Evolutionary conservation across 805 yeast species (phyloP), one percentile per base, ranked within the genome.

Genomic region (Candida ulmi): DNA sequence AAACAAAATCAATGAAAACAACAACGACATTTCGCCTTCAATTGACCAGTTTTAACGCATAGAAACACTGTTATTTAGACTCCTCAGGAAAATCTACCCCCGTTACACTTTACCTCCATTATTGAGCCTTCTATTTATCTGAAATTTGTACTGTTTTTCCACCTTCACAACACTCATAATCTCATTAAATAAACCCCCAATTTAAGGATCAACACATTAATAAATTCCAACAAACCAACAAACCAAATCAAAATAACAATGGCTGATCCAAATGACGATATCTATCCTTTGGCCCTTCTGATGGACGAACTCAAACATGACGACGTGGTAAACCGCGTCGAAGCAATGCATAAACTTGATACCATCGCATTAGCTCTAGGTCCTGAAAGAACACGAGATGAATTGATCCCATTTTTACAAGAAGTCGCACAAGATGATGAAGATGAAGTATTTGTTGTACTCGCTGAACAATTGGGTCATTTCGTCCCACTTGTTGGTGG

Each of bases 221-320:
- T 13, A 13, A 26, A 26, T 26, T 13, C 8, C 13, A 8, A 26
- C 12, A 26, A 26, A 26, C 29, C 8, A 23, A 26, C 29, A 13
- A 23, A 23, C 12, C 15, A 27, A 18, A 7, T 15, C 17, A 24
- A 39, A 7, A 15, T 29, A 21, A 21, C 17, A 23, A 43, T 41
- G 44, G 38, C 43, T 30, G 29, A 31, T 26, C 41, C 41, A 9
- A 33, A 35, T 16, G 62, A 60, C 18, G 65, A 71, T 44, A 74
- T 93, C 42, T 91, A 87, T 57, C 99, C 99, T 33, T 76, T 93
- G 63, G 99, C 99, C 13, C 74, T 93, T 51, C 75, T 93, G 44
- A 88, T 93, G 87, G 99, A 95, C 61, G 99, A 95, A 64, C 75
- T 93, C 62, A 86, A 86, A 65, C 97, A 91, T 61, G 99, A 93